A percentile compares a stretch with the other conserved stretches of the same genome.
phyloP scores from a whole-genome alignment of 441 rosid species.

The Pelargonium cotyledonis region DNA sequence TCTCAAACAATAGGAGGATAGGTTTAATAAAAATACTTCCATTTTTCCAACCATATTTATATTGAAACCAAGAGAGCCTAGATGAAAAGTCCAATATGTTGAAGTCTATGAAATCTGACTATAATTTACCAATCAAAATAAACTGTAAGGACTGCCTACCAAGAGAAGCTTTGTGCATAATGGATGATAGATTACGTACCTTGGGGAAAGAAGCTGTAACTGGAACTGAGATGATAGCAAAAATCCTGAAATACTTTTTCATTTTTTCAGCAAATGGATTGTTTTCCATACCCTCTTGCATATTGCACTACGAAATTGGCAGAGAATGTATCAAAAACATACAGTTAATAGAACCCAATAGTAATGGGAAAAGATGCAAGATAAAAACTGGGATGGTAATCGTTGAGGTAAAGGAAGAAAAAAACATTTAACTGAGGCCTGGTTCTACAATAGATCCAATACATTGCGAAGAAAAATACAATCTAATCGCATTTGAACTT shows the following conservation, averaged over 20 bases:
- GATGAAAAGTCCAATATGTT: too few relatives aligned
- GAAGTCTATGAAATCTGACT: too few relatives aligned
- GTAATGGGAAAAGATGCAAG: not conserved
- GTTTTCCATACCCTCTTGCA: slow-evolving; percentile 46
- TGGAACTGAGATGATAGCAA: slow-evolving; percentile 40
- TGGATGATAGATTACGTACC: slow-evolving; percentile 18
- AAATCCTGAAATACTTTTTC: slow-evolving; percentile 40
- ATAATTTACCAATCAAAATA: too few relatives aligned
- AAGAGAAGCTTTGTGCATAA: not conserved
- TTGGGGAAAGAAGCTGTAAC: slow-evolving; percentile 36
- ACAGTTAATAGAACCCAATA: not conserved
- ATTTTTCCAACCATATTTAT: too few relatives aligned
- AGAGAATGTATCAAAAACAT: not conserved
- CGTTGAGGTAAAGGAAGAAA: too few relatives aligned
- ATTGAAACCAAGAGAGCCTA: too few relatives aligned
- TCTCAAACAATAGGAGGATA: not conserved
- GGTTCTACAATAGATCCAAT: too few relatives aligned
- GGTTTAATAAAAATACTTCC: not conserved
- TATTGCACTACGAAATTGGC: slow-evolving; percentile 30
- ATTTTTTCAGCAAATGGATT: slow-evolving; percentile 43
- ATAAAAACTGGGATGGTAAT: too few relatives aligned
- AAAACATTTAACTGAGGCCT: too few relatives aligned
- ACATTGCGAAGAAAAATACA: too few relatives aligned
- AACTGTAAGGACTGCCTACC: too few relatives aligned
- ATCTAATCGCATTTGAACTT: not conserved